Evolutionary conservation across 176 grass and related monocot species (phyloP), one percentile per base, ranked within the genome.

Genomic region (Aegilops tauschii): DNA sequence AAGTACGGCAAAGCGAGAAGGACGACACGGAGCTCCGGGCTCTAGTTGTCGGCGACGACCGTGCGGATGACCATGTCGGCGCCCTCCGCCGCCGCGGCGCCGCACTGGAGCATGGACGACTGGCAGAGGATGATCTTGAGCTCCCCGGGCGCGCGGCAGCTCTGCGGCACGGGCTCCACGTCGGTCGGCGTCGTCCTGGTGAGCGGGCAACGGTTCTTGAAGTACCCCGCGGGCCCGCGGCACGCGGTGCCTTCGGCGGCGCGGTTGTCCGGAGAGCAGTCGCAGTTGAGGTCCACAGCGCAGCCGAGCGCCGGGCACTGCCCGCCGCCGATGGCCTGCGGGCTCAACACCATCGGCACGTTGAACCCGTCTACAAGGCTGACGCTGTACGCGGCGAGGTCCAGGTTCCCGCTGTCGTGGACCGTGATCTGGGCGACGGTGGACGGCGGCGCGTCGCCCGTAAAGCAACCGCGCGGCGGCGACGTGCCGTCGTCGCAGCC

Each of bases 291-390:
- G 75, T 92, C 87, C 1, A 35, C 80, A 45, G 61, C 20, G 80
- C 87, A 92, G 1, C 83, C 83, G 14, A 89, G 87, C 6, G 37
- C 83, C 0, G 83, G 90, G 47, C 90, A 92, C 80, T 88, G 86
- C 31, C 78, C 90, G 20, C 61, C 67, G 52, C 64, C 71, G 75
- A 7, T 2, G 35, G 87, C 80, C 84, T 89, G 87, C 69, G 87
- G 91, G 68, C 80, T 86, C 28, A 92, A 8, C 12, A 90, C 84
- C 13, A 74, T 14, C 12, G 91, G 91, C 80, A 90, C 84, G 87
- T 92, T 92, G 87, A 92, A 92, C 9, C 91, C 91, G 80, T 92
- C 83, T 1, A 89, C 80, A 0, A 92, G 84, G 91, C 87, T 89
- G 8, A 92, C 84, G 84, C 84, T 86, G 84, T 90, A 92, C 10